Percentiles rank a stretch among this genome's conserved stretches.
Conservation (phyloP, 768 basidiomycete species). For the Lentinus brumalis region DNA sequence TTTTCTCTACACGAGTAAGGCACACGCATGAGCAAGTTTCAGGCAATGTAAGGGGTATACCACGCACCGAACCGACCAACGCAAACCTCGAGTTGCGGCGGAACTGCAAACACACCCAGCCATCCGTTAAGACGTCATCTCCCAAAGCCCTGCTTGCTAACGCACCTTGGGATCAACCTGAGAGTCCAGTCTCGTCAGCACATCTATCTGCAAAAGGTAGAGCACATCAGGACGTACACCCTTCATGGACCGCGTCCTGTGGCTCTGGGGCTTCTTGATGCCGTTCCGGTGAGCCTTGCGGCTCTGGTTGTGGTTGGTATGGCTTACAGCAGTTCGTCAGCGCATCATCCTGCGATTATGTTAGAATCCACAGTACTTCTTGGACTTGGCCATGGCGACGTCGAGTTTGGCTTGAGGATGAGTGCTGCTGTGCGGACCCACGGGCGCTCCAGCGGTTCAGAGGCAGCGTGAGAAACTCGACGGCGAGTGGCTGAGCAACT, state of each 20-base stretch:
- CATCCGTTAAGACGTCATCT: constrained; percentile 9
- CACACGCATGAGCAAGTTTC: background rate
- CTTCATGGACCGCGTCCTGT: constrained; percentile 78
- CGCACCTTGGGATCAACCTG: constrained; percentile 82
- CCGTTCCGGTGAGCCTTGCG: constrained; percentile 98
- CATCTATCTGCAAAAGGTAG: background rate
- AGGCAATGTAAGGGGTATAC: background rate
- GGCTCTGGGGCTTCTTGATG: constrained; percentile 80
- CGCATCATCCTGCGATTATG: background rate
- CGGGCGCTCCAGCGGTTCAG: constrained; percentile 3
- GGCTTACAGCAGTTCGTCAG: constrained; percentile 42
- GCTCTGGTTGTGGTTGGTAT: constrained; percentile 95
- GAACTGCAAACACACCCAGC: constrained; percentile 52
- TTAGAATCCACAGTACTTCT: constrained; percentile 63
- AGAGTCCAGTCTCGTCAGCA: background rate
- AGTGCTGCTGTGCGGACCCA: background rate
- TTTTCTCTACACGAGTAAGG: constrained; percentile 49
- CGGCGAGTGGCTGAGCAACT: constrained; percentile 32
- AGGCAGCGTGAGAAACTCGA: constrained; percentile 9
- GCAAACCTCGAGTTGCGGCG: constrained; percentile 80
- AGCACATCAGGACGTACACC: constrained; percentile 72
- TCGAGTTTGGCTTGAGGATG: constrained; percentile 27
- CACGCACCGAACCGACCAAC: constrained; percentile 71
- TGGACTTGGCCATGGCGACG: constrained; percentile 90
- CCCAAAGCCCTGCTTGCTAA: constrained; percentile 7